Percentiles rank a stretch among this genome's conserved stretches.
Evolutionary conservation across 176 grass and related monocot species (phyloP).

Genomic region (Triticum turgidum): DNA sequence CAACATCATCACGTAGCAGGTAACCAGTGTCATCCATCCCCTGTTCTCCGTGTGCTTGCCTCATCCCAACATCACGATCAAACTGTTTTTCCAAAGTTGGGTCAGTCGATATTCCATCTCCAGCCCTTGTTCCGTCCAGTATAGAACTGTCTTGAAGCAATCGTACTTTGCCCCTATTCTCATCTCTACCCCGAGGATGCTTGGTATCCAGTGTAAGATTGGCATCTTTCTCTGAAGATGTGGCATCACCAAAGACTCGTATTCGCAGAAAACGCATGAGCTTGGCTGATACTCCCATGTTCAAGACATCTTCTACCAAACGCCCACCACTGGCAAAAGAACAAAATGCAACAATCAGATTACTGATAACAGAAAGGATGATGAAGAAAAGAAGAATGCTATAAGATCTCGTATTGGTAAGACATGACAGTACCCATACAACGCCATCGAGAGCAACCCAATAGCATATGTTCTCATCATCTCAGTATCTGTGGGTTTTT

Average conservation of each 20-base stretch:
- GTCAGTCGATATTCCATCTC: constrained; percentile 34
- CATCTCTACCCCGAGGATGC: constrained; percentile 62
- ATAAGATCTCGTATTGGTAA: background rate
- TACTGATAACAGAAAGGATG: background rate
- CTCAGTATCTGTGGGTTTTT: constrained; percentile 74
- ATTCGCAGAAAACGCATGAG: constrained; percentile 87
- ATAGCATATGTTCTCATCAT: constrained; percentile 74
- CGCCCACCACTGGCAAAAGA: constrained; percentile 46
- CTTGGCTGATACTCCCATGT: constrained; percentile 74
- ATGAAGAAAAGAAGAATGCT: background rate
- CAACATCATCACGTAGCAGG: constrained; percentile 27
- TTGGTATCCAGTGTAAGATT: constrained; percentile 54
- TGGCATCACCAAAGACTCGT: constrained; percentile 62
- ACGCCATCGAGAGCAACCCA: constrained; percentile 83
- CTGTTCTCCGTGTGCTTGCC: constrained; percentile 43
- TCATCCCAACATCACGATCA: constrained; percentile 33
- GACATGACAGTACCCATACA: constrained; percentile 53
- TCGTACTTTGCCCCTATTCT: constrained; percentile 62
- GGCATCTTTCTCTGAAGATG: constrained; percentile 60
- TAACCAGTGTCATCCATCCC: constrained; percentile 43
- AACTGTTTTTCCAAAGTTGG: constrained; percentile 32
- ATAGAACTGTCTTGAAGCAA: constrained; percentile 41
- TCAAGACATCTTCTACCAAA: constrained; percentile 83
- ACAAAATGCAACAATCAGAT: constrained; percentile 23
- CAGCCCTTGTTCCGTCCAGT: constrained; percentile 38